Evolutionary conservation across 164 flowering plant genomes (phyloP), one percentile per base, ranked within the genome.

Genomic region (Tetrastigma voinierianum): DNA sequence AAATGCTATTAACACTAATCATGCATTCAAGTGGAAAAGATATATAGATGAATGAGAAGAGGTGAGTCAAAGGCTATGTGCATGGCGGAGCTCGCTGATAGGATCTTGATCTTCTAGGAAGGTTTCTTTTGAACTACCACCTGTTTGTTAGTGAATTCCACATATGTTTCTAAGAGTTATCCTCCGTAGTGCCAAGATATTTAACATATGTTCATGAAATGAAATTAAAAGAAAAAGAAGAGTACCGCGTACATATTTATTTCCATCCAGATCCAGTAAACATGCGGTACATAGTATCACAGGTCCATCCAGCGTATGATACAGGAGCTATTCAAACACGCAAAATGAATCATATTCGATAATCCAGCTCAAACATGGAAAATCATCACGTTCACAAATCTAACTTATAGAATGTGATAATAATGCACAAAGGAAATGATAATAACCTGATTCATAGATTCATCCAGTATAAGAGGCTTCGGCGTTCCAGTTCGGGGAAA

Each of bases 251-350:
- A 86, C 86, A 70, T 85, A 91, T 82, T 93, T 96, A 72, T 93
- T 93, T 68, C 99, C 98, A 13, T 93, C 99, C 95, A 96, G 80
- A 55, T 88, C 82, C 65, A 96, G 80, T 60, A 96, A 79, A 78
- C 93, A n/a, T 97, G 66, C 86, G 97, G 76, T 96, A 90, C 98
- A 96, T 93, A 46, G 99, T 96, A 82, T 93, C 99, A 69, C 93
- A 96, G 7, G 98, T 93, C 99, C 99, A 96, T 77, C 91, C 99
- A 79, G n/a, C 93, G 99, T 47, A 96, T 96, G 46, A n/a, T n/a
- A 96, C 80, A 53, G 99, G 99, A 65, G 99, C 97, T 80, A 96
- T 87, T 98, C 93, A 69, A 45, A 76, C 23, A 64, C 49, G 25
- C 16, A 67, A 59, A n/a, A n/a, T n/a, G n/a, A n/a, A n/a, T n/a